Percentiles rank a stretch among this genome's conserved stretches.
Evolutionary conservation across 768 basidiomycete genomes (phyloP).

Genomic region (Rhodotorula diobovata): DNA sequence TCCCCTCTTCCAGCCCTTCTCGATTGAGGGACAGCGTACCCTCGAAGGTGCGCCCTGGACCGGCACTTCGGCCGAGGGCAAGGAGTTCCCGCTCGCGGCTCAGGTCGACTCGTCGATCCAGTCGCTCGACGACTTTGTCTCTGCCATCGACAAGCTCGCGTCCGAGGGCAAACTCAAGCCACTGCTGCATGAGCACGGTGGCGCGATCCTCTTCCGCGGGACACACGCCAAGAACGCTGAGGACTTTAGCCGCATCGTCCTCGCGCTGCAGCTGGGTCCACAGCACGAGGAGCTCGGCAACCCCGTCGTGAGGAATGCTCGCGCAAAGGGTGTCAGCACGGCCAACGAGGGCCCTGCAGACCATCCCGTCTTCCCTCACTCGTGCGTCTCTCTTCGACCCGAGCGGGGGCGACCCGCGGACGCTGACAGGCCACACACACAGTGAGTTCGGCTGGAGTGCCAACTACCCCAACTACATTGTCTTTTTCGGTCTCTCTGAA

Average conservation of each 20-base stretch:
- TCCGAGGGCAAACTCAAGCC: background rate
- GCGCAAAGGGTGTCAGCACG: slow-evolving; percentile 11
- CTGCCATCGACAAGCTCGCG: background rate
- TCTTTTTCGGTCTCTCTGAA: slow-evolving; percentile 5
- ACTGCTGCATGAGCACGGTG: slow-evolving; percentile 2
- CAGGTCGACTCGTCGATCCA: background rate
- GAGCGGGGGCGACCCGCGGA: too few species aligned
- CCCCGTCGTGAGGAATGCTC: slow-evolving; percentile 11
- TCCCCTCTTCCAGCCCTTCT: background rate
- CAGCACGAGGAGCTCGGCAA: slow-evolving; percentile 17
- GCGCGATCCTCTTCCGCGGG: slow-evolving; percentile 18
- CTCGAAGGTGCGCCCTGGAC: background rate
- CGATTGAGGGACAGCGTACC: slow-evolving; percentile 4
- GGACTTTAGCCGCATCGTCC: slow-evolving; percentile 6
- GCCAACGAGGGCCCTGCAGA: slow-evolving; percentile 16
- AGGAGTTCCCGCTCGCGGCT: slow-evolving; percentile 10
- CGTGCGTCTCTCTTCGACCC: background rate
- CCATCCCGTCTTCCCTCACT: slow-evolving; percentile 3
- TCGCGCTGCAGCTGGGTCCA: slow-evolving; percentile 10
- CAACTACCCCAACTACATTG: slow-evolving; percentile 16
- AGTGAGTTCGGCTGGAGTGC: slow-evolving; percentile 11
- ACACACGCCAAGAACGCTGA: slow-evolving; percentile 2
- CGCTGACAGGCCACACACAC: background rate
- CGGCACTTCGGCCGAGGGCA: background rate
- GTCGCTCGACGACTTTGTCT: slow-evolving; percentile 12